Percentiles rank a stretch among this genome's conserved stretches.
Conservation (phyloP, 306 rosid genomes). For the Trichosanthes truncata region DNA sequence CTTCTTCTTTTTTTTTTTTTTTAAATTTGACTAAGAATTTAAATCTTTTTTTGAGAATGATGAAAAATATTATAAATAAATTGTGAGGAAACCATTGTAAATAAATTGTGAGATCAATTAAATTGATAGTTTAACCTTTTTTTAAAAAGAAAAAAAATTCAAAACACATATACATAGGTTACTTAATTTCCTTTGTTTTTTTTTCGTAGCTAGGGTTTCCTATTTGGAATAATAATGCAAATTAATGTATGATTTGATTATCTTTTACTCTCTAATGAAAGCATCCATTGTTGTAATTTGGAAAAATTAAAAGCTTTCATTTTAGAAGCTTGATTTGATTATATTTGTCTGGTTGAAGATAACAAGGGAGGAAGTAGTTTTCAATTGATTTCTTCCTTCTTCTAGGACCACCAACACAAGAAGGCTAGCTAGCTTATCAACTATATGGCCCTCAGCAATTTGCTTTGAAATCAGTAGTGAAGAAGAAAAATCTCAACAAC, state of each 20-base stretch:
- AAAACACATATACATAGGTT: no score
- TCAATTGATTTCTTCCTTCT: constrained; percentile 4
- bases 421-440: not conserved
- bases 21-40: no score
- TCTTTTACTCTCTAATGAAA: not conserved
- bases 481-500: not conserved
- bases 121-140: no score
- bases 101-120: no score
- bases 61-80: no score
- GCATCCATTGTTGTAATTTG: not conserved
- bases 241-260: not conserved
- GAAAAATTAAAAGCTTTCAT: not conserved
- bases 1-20: no score
- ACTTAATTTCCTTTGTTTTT: no score
- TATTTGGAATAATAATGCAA: not conserved
- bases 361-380: constrained; percentile 5
- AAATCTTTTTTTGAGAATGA: no score
- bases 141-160: no score
- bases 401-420: constrained; percentile 10
- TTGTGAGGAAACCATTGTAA: no score
- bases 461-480: not conserved
- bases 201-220: not conserved
- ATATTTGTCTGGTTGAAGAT: not conserved
- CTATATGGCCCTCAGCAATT: constrained; percentile 1
- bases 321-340: not conserved